These are phyloP conservation scores for Chrysoporthe puriensis DNA, from an alignment of 2,329 filamentous ascomycete species.

Conservation along the genomic window DNA sequence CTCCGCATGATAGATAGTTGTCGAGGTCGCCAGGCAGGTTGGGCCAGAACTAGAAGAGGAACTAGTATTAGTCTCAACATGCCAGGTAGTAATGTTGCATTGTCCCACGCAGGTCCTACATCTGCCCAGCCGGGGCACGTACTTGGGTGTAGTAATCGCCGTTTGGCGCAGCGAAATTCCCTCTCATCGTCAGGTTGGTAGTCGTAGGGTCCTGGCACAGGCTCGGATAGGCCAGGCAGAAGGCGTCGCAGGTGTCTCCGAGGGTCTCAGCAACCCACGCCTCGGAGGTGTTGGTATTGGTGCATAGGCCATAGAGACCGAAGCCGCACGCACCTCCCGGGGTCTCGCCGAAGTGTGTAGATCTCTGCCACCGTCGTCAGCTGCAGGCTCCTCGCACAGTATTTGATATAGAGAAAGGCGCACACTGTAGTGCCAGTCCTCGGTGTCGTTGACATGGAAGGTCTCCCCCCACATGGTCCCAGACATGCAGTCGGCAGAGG, in stretches of 20 bases:
- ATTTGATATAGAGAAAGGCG: background rate
- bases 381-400: no score
- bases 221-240: conserved; percentile 9
- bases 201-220: conserved; percentile 7
- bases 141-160: conserved; percentile 30
- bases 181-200: conserved; percentile 4
- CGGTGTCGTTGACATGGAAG: conserved; percentile 3
- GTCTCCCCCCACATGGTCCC: conserved; percentile 16
- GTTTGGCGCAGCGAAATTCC: conserved; percentile 13
- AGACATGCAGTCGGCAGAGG: conserved; percentile 14
- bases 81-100: background rate
- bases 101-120: background rate
- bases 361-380: background rate
- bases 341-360: conserved; percentile 12
- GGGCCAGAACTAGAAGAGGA: conserved; percentile 28
- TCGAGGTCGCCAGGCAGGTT: conserved; percentile 28
- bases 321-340: conserved; percentile 6
- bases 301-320: conserved; percentile 15
- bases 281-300: conserved; percentile 7
- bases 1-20: conserved; percentile 31
- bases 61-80: background rate
- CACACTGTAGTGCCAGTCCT: conserved; percentile 13
- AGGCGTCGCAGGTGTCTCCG: conserved; percentile 11
- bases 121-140: background rate
- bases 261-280: conserved; percentile 8